Evolutionary conservation across 2,329 filamentous ascomycete genomes (phyloP).

Genomic region (Alternaria gansuensis): DNA sequence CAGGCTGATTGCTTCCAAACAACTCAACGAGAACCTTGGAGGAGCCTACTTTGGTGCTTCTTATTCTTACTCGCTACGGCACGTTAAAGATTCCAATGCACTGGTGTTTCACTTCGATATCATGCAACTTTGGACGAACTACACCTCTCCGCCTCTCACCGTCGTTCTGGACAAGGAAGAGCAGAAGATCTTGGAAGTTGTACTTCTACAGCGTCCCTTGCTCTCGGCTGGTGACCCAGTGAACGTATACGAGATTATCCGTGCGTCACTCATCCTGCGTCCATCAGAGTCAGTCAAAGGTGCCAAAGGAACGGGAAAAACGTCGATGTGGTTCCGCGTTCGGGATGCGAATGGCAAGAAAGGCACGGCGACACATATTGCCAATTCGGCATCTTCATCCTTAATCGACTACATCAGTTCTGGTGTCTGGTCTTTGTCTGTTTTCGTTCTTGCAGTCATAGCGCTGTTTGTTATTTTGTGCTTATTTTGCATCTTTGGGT

Average conservation of each 20-base stretch:
- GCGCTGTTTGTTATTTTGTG: conserved; percentile 39
- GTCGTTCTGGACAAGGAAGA: conserved; percentile 26
- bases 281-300: neutral
- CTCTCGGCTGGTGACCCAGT: conserved; percentile 32
- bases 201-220: conserved; percentile 40
- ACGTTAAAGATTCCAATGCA: conserved; percentile 28
- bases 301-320: conserved; percentile 9
- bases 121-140: conserved; percentile 34
- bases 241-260: conserved; percentile 39
- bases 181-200: conserved; percentile 44
- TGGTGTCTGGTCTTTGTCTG: conserved; percentile 38
- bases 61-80: conserved; percentile 39
- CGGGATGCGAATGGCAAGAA: conserved; percentile 45
- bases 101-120: conserved; percentile 45
- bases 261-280: conserved; percentile 27
- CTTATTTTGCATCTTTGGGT: conserved; percentile 40
- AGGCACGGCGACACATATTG: conserved; percentile 36
- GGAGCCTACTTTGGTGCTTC: conserved; percentile 42
- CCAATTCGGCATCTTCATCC: conserved; percentile 16
- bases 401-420: conserved; percentile 34
- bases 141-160: conserved; percentile 23
- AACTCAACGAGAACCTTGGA: conserved; percentile 34
- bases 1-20: conserved; percentile 27
- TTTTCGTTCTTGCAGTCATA: conserved; percentile 37
- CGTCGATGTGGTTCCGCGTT: conserved; percentile 39